Evolutionary conservation across 345 rosid species (phyloP), one percentile per base, ranked within the genome.

Genomic region (Iberis pinnata): DNA sequence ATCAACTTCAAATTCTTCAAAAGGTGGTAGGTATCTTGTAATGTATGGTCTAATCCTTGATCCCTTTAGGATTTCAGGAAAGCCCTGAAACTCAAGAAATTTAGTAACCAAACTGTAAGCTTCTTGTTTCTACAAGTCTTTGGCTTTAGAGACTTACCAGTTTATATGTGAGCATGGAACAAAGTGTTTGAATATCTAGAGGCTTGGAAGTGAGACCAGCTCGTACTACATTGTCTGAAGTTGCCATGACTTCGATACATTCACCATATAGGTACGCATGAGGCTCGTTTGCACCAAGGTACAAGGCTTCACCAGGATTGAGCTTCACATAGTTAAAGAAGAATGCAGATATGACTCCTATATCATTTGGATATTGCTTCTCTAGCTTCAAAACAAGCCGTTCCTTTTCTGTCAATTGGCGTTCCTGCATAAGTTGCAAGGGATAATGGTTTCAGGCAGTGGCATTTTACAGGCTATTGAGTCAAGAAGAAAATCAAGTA

Each of bases 201-300:
- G 74, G 77, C 70, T 93, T 93, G 48, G 97, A 83, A 53, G 99
- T 93, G 61, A 93, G 92, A 56, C 99, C 99, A 62, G 99, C 99
- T 37, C 99, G 81, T 32, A 93, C 97, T 49, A 88, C 99, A 47
- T 88, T 93, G 80, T 93, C 97, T 16, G 99, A 93, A 40, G 99
- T 83, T 14, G 97, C 99, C 99, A 93, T 93, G 81, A 94, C 85
- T 53, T 93, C 99, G 18, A 88, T 36, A 67, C 97, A 88, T 12
- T 93, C 99, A 10, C 99, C 99, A 10, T 54, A 75, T 47, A 93
- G 54, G 56, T 93, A 93, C 0, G 99, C 99, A 46, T 93, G 99
- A 6, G 95, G 99, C 67, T 86, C 97, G 63, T 93, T 85, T 40
- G 95, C 87, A 66, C 94, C 94, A 2, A 93, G 87, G 70, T 79